Base-by-base conservation (phyloP, 164 flowering plant genomes). In the Stephania cephalantha region DNA sequence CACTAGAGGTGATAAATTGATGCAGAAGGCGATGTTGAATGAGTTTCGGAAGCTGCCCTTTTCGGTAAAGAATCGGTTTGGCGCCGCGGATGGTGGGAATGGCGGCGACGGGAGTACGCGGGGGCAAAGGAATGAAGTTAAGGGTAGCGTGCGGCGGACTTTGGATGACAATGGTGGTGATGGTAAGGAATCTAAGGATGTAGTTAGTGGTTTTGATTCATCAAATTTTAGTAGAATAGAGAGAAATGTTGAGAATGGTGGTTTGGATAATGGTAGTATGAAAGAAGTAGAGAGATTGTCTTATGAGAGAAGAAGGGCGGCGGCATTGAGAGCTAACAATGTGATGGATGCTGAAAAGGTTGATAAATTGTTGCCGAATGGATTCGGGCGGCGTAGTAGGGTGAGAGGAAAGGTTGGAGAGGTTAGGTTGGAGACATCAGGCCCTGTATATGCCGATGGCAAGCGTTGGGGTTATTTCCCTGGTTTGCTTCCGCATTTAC, bases 381-480 rank as follows among this genome's bases (percentile, higher is more conserved):
- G 75, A 17, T 13, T 69, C n/a, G 71, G 29, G 53, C 65, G 44
- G 50, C 76, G 46, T 61, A 45, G 15, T 30, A 46, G 44, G 30
- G 12, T 7, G 53, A 35, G 68, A 66, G 50, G 50, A 68, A 76
- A 73, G 63, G 72, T 74, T 61, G 68, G 31, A 70, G 50, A 52
- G 75, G 61, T 50, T 58, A 73, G 74, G n/a, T 42, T 76, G 55
- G 87, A 86, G 80, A 79, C 80, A 74, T 71, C 82, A 2, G 78
- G 75, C 66, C 85, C 76, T 70, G 25, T 82, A 7, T 87, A 82
- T 83, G 97, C 94, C 44, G 91, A 92, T 85, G 99, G 97, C 61
- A 85, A 79, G 78, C 86, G 89, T 80, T 95, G 99, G 98, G 99
- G 98, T 53, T 90, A 90, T 75, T 95, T 81, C 81, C 99, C 96